These are phyloP conservation scores for Neospermospora avenae DNA, from an alignment of 2,329 filamentous ascomycete genomes.

Conservation along the genomic window DNA sequence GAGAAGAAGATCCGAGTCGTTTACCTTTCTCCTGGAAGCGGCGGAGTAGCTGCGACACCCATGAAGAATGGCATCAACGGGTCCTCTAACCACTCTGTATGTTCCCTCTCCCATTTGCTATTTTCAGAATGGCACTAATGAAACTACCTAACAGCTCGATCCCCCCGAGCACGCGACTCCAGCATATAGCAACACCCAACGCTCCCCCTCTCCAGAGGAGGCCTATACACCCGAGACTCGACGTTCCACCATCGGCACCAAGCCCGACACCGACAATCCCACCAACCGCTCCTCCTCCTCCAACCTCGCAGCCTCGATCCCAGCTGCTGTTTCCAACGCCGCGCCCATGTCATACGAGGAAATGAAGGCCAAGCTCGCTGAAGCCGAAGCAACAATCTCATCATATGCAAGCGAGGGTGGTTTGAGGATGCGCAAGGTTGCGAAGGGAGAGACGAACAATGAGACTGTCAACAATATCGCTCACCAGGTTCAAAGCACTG, in stretches of 20 bases:
- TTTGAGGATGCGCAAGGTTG: slow-evolving; percentile 74
- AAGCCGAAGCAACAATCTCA: slow-evolving; percentile 71
- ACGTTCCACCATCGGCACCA: slow-evolving; percentile 30
- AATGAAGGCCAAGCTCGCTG: slow-evolving; percentile 67
- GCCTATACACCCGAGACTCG: slow-evolving; percentile 33
- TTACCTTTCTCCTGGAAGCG: slow-evolving; percentile 64
- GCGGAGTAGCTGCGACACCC: slow-evolving; percentile 26
- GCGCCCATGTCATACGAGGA: slow-evolving; percentile 48
- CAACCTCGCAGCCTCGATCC: slow-evolving; percentile 38
- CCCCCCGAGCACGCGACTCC: slow-evolving; percentile 38
- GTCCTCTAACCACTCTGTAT: slow-evolving; percentile 24
- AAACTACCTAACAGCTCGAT: slow-evolving; percentile 15
- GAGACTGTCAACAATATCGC: slow-evolving; percentile 48
- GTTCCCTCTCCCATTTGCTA: slow-evolving; percentile 18
- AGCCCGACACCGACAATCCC: slow-evolving; percentile 29
- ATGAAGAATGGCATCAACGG: slow-evolving; percentile 30
- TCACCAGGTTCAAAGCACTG: slow-evolving; percentile 43
- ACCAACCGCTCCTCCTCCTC: slow-evolving; percentile 30
- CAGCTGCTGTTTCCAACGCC: slow-evolving; percentile 43
- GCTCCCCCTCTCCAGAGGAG: slow-evolving; percentile 50
- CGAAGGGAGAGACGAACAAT: slow-evolving; percentile 48
- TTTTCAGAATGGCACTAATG: slow-evolving; percentile 6
- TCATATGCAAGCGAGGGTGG: slow-evolving; percentile 68
- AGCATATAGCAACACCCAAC: slow-evolving; percentile 40
- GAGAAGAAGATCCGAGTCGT: slow-evolving; percentile 95